Base-by-base conservation (phyloP, 768 basidiomycete genomes). In the Suillus americanus region DNA sequence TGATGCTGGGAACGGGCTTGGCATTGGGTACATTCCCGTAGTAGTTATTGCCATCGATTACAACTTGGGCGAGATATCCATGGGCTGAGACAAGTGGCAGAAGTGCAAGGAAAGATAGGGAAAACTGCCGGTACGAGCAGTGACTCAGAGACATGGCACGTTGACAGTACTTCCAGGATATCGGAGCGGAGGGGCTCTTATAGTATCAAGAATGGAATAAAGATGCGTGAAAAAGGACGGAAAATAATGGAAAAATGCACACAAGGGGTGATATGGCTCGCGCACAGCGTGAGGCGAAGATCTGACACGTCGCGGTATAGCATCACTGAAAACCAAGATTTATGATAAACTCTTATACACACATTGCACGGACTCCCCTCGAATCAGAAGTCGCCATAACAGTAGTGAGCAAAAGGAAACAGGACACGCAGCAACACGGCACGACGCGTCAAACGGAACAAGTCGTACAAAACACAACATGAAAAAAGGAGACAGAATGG, bases 11-110 rank as follows among this genome's bases (percentile, higher is more conserved):
- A 57, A 67, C 69, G 66, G 75, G 72, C 60, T 77, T 65, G n/a
- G 79, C 76, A 62, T 78, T 78, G 60, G 82, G 82, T 5, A 73
- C 68, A 65, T 83, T 81, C 62, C 83, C 84, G 50, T 66, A 38
- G 72, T 84, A 85, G 9, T 64, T 60, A 57, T 73, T 77, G 50
- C 84, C 83, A 54, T 83, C 82, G 33, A 86, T 79, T 46, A 70
- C 67, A 23, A 86, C 75, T 60, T 75, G 68, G 3, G 75, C 75
- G 38, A 85, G 67, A 64, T 78, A 83, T 7, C 83, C 83, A 62
- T 85, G 83, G 20, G 79, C 83, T 1, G 56, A 64, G 33, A 73
- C 35, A 3, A 38, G 50, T 28, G 65, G 55, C 18, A 73, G 50
- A n/a, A 72, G 14, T 9, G 41, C 28, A 2, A 73, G 65, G 8